Evolutionary conservation across 352 stramenopile genomes (phyloP), one percentile per base, ranked within the genome.

Genomic region (Pythium utonaiense): DNA sequence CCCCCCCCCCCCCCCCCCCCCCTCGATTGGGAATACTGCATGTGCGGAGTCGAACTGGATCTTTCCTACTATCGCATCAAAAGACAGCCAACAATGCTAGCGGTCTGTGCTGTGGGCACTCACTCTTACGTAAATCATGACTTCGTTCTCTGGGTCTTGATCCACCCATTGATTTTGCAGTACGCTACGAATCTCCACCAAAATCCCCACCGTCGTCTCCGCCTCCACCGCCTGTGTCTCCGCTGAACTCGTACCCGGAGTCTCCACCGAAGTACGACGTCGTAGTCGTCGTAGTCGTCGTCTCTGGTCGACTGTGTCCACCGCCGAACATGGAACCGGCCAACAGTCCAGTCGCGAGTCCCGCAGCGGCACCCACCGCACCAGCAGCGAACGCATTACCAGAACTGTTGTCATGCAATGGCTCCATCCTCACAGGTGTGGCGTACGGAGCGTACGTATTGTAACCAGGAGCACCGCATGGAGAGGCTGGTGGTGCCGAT

Each of bases 311-410:
- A 14, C 45, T 44, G 34, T 60, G 58, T 17, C 59, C 63, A 49
- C 75, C 68, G 9, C 77, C 53, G 31, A 82, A 74, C 47, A 66
- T 64, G 3, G 77, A 86, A 34, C 75, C 77, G 12, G 88, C 45
- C 27, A 78, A 60, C 3, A 77, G 73, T 10, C 80, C 80, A 10
- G 75, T 60, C 9, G 77, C 75, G 10, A 91, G 53, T 25, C 80
- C 80, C 21, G 70, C 78, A 3, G 81, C 53, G 4, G 73, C 78
- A 10, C 80, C 80, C 0, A 75, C 56, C 12, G 78, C 78, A 0
- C 75, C 78, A 8, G 75, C 67, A 3, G 69, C 71, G 42, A 78
- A 68, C 3, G 63, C 28, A 21, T 69, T 69, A 19, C 57, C 54
- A 24, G 53, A 50, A 1, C 63, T 53, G 8, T 61, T 38, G 22